phyloP scores from a whole-genome alignment of 495 filamentous ascomycete genomes.

The Lasiosphaeria miniovina region DNA sequence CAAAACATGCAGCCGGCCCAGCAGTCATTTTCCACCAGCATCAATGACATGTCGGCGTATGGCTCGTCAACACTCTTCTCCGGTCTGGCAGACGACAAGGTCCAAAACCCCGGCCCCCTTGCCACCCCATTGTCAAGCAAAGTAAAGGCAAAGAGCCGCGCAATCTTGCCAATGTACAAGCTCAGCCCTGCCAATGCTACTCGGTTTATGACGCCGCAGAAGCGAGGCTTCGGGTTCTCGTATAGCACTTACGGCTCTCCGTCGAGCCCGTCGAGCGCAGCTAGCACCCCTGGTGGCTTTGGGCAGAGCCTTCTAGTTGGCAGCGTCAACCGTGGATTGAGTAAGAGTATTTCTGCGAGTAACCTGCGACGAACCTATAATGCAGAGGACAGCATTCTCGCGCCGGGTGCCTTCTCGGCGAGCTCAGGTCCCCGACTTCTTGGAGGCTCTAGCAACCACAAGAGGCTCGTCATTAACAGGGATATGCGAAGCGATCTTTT shows the following conservation, averaged over 20 bases:
- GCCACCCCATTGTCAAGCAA: conserved; percentile 80
- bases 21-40: conserved; percentile 69
- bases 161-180: conserved; percentile 81
- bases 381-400: conserved; percentile 73
- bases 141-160: conserved; percentile 65
- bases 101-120: conserved; percentile 72
- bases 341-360: conserved; percentile 62
- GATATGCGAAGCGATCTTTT: conserved; percentile 79
- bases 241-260: conserved; percentile 88
- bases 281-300: conserved; percentile 65
- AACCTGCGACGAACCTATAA: conserved; percentile 59
- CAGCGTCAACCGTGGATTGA: conserved; percentile 52
- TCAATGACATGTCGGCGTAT: conserved; percentile 75
- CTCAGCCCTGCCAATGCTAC: conserved; percentile 77
- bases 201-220: conserved; percentile 76
- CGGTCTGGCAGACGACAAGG: conserved; percentile 59
- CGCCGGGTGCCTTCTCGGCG: conserved; percentile 79
- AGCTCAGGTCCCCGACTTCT: conserved; percentile 56
- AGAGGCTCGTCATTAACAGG: conserved; percentile 86
- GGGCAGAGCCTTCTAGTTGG: conserved; percentile 65
- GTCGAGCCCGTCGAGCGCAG: conserved; percentile 60
- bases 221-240: conserved; percentile 79
- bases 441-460: conserved; percentile 65
- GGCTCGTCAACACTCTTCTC: conserved; percentile 78
- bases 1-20: conserved; percentile 44